Conservation (phyloP, 148 eudicot genomes). For the Euryodendron excelsum region DNA sequence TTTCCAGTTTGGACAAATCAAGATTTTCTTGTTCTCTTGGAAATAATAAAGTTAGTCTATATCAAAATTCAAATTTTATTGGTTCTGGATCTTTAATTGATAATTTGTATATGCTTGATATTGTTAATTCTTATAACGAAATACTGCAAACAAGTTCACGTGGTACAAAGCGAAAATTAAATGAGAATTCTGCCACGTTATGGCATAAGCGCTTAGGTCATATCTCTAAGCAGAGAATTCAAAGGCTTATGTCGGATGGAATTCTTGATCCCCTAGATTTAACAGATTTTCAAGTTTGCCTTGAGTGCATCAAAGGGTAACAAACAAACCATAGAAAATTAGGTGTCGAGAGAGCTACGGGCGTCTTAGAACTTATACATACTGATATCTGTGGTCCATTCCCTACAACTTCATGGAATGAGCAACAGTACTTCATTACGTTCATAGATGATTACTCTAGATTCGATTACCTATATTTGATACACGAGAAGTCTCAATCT, state of each 20-base stretch:
- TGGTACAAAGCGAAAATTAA: neutral
- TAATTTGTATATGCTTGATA: slow-evolving; percentile 3
- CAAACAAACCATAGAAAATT: neutral
- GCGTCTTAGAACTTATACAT: neutral
- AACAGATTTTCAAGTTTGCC: neutral
- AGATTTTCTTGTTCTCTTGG: slow-evolving; percentile 10
- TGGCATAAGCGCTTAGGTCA: neutral
- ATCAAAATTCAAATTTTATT: neutral
- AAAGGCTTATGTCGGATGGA: neutral
- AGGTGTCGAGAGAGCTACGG: neutral
- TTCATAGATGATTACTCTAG: neutral
- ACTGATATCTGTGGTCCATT: neutral
- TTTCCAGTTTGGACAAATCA: slow-evolving; percentile 5
- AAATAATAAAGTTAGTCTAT: neutral
- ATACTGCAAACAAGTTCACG: neutral
- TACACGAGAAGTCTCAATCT: neutral
- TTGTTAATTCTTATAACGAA: neutral
- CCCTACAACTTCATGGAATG: neutral
- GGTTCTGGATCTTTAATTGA: neutral
- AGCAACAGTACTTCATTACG: neutral
- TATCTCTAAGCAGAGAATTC: neutral
- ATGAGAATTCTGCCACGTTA: neutral
- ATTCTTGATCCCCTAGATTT: neutral
- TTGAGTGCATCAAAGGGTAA: neutral
- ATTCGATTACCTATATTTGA: neutral